These are phyloP conservation scores for Scopulariopsis brevicaulis DNA, from an alignment of 2,329 filamentous ascomycete genomes.

Conservation along the genomic window DNA sequence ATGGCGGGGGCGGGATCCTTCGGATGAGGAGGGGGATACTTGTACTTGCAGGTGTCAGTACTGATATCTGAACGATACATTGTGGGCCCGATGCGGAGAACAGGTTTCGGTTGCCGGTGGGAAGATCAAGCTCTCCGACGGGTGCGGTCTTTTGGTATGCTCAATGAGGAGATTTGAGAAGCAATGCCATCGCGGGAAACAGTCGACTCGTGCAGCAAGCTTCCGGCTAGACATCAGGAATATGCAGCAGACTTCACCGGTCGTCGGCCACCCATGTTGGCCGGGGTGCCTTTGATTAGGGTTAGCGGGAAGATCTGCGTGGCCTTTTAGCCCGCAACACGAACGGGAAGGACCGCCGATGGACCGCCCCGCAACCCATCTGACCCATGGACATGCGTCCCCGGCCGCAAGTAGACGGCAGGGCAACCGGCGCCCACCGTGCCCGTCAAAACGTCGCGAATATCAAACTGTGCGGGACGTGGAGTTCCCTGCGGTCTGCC, in stretches of 20 bases:
- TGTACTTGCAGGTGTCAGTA: neutral
- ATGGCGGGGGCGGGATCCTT: neutral
- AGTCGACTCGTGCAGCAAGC: too few relatives aligned
- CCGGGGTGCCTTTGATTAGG: neutral
- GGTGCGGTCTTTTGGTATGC: too few relatives aligned
- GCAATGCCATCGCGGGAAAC: too few relatives aligned
- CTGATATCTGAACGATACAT: neutral
- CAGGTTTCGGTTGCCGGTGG: neutral
- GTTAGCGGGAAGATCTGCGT: neutral
- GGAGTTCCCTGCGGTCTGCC: neutral
- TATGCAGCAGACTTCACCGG: too few relatives aligned
- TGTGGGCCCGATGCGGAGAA: neutral
- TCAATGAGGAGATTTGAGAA: too few relatives aligned
- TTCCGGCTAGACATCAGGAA: too few relatives aligned
- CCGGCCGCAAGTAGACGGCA: too few relatives aligned
- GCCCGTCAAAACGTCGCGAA: neutral
- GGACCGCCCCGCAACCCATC: too few relatives aligned
- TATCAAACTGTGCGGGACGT: neutral
- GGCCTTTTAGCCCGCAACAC: neutral
- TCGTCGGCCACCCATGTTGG: too few relatives aligned
- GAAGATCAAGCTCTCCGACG: too few relatives aligned
- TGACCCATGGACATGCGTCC: too few relatives aligned
- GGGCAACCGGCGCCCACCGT: neutral
- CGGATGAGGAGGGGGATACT: neutral
- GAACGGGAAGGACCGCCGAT: neutral